Conservation (phyloP, 495 filamentous ascomycete genomes). For the Parathielavia appendiculata region DNA sequence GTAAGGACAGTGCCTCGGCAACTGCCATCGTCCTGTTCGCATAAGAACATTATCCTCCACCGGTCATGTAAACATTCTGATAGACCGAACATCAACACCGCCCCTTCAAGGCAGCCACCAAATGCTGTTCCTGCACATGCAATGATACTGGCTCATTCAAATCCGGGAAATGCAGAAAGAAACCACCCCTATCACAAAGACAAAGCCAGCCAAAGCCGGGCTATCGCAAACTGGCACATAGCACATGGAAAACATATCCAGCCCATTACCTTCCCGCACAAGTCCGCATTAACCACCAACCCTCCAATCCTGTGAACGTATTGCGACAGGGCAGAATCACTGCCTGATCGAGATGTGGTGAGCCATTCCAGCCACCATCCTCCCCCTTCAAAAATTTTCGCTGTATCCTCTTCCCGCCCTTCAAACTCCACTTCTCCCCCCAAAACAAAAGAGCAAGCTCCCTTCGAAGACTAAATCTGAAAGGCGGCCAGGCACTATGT, state of each 20-base stretch:
- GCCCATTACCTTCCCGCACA: background rate
- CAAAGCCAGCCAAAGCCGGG: background rate
- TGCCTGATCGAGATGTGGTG: background rate
- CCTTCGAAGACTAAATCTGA: background rate
- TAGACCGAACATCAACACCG: background rate
- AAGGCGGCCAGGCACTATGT: no score
- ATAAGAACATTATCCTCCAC: background rate
- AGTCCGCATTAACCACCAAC: background rate
- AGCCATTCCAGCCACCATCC: background rate
- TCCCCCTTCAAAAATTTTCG: background rate
- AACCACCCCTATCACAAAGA: background rate
- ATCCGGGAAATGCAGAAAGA: background rate
- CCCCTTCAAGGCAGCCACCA: no score
- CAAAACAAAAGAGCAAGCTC: background rate
- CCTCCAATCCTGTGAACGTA: background rate
- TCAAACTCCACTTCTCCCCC: background rate
- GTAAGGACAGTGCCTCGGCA: background rate
- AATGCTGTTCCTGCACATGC: no score
- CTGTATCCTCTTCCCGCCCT: background rate
- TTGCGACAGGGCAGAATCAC: background rate
- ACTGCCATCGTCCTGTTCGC: background rate
- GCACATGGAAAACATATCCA: background rate
- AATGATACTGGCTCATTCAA: background rate
- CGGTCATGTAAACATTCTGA: slow-evolving; percentile 4
- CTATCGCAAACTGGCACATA: no score